A percentile compares a stretch with the other conserved stretches of the same genome.
Evolutionary conservation across 306 rosid genomes (phyloP).

Genomic region (Pterocarpus macrocarpus): DNA sequence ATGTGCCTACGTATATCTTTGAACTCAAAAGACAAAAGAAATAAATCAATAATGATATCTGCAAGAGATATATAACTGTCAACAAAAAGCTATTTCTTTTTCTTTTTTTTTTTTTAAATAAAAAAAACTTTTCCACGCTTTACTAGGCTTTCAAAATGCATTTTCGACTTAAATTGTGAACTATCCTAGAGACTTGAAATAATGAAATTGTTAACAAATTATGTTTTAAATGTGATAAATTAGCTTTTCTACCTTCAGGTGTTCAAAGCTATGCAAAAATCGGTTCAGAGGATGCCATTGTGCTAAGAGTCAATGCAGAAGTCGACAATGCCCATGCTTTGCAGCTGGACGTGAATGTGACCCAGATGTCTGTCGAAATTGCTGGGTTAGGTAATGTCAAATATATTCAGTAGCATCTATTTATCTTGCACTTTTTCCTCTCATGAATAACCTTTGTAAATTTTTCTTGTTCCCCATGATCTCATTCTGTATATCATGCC

Average conservation of each 20-base stretch:
- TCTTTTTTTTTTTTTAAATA: too few relatives aligned
- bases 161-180: constrained; percentile 30
- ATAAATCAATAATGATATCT: too few relatives aligned
- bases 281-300: constrained; percentile 93
- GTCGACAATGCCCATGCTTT: constrained; percentile 92
- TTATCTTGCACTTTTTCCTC: neutral
- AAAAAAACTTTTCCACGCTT: neutral
- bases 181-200: constrained; percentile 9
- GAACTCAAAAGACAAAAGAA: neutral
- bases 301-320: constrained; percentile 85
- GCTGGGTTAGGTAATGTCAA: constrained; percentile 83
- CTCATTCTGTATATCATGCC: neutral
- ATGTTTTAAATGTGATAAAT: neutral
- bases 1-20: neutral
- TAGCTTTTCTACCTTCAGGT: constrained; percentile 54
- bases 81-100: neutral
- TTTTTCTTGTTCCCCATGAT: neutral
- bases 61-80: neutral
- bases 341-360: constrained; percentile 94
- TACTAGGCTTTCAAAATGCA: neutral
- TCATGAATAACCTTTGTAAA: neutral
- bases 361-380: constrained; percentile 92
- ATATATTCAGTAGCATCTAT: neutral
- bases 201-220: constrained; percentile 1
- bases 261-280: constrained; percentile 81